phyloP scores from a whole-genome alignment of 371 early-diverging fungal genomes.

The Apophysomyces variabilis region DNA sequence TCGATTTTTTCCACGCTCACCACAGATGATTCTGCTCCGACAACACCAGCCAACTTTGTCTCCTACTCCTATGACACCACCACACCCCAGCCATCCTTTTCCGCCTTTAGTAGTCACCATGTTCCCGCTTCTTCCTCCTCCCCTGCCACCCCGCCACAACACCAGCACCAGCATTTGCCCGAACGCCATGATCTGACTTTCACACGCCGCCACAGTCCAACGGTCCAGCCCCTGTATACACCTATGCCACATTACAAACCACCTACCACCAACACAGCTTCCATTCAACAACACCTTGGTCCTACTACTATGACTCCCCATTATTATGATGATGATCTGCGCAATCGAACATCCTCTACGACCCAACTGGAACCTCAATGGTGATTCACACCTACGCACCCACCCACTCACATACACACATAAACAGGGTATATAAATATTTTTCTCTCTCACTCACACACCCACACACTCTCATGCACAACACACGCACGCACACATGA shows the following conservation, averaged over 20 bases:
- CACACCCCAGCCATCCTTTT: background rate
- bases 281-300: slow-evolving; percentile 20
- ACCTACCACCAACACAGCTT: background rate
- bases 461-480: background rate
- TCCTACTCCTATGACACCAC: background rate
- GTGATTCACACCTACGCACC: background rate
- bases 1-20: background rate
- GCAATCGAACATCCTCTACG: background rate
- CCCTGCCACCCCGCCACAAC: slow-evolving; percentile 14
- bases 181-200: background rate
- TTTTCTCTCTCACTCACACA: background rate
- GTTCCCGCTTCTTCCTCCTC: slow-evolving; percentile 14
- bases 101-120: background rate
- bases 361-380: too few species aligned
- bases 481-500: too few species aligned
- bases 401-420: background rate
- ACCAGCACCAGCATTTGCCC: background rate
- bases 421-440: background rate
- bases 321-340: slow-evolving; percentile 17
- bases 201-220: background rate
- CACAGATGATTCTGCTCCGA: background rate
- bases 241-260: slow-evolving; percentile 2
- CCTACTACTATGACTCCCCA: slow-evolving; percentile 25
- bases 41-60: background rate
- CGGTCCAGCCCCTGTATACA: slow-evolving; percentile 1